A percentile compares a stretch with the other conserved stretches of the same genome.
These are phyloP conservation scores for Phialocephala sp. DNA, from an alignment of 2,329 filamentous ascomycete species.

Conservation along the genomic window DNA sequence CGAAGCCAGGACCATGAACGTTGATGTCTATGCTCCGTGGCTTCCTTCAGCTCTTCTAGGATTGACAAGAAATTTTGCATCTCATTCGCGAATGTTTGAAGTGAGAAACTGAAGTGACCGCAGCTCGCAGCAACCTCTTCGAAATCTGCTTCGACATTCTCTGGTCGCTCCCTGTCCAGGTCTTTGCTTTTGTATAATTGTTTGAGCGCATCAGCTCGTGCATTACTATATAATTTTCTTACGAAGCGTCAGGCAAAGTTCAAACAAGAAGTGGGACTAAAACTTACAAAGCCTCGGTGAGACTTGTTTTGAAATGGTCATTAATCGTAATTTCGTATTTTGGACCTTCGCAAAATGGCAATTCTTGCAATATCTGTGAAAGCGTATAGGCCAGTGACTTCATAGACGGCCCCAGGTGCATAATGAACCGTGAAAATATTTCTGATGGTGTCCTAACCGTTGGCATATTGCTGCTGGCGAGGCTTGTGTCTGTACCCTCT, in stretches of 20 bases:
- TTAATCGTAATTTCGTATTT: slow-evolving; percentile 76
- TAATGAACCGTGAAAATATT: slow-evolving; percentile 91
- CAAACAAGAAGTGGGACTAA: not conserved
- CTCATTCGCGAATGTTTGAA: slow-evolving; percentile 90
- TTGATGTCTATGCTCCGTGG: slow-evolving; percentile 63
- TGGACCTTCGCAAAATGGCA: slow-evolving; percentile 76
- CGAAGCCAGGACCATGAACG: slow-evolving; percentile 85
- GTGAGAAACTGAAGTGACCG: slow-evolving; percentile 91
- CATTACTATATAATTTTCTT: slow-evolving; percentile 71
- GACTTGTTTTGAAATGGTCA: slow-evolving; percentile 78
- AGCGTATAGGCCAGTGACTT: slow-evolving; percentile 94
- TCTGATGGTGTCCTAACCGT: slow-evolving; percentile 71
- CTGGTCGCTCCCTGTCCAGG: slow-evolving; percentile 68
- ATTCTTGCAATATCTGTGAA: slow-evolving; percentile 84
- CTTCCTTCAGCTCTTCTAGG: slow-evolving; percentile 81
- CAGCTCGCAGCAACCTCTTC: slow-evolving; percentile 98
- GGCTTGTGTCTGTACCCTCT: slow-evolving; percentile 33
- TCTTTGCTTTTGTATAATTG: slow-evolving; percentile 83
- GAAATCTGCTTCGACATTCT: slow-evolving; percentile 86
- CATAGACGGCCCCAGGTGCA: slow-evolving; percentile 88
- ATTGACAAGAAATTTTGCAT: slow-evolving; percentile 83
- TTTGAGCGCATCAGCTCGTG: slow-evolving; percentile 76
- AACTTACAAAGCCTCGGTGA: slow-evolving; percentile 72
- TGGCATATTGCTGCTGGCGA: slow-evolving; percentile 39
- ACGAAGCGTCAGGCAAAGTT: slow-evolving; percentile 13